phyloP scores from a whole-genome alignment of 257 asterid genomes.

The Fraxinus excelsior region DNA sequence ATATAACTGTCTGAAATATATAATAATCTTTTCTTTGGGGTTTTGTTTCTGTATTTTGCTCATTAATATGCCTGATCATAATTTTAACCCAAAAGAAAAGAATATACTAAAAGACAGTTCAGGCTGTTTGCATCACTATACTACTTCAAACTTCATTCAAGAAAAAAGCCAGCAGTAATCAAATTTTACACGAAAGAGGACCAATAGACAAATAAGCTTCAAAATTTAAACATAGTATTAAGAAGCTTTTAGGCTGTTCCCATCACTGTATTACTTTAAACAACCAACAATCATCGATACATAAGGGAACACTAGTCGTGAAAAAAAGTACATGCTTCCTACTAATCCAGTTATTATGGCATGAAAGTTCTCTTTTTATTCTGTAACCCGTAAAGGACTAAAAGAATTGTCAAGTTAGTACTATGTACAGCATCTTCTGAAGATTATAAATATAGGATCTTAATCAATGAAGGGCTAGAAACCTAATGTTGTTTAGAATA shows the following conservation, averaged over 20 bases:
- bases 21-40: neutral
- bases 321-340: neutral
- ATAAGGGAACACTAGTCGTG: neutral
- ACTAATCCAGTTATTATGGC: neutral
- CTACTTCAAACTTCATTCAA: neutral
- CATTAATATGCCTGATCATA: neutral
- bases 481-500: neutral
- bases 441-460: slow-evolving; percentile 4
- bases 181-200: neutral
- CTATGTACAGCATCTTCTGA: slow-evolving; percentile 7
- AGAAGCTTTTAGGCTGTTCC: neutral
- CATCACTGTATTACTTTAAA: neutral
- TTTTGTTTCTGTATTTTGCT: neutral
- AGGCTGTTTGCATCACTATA: neutral
- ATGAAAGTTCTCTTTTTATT: neutral
- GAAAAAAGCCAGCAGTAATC: neutral
- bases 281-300: neutral
- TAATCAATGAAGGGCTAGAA: slow-evolving; percentile 14
- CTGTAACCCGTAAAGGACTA: neutral
- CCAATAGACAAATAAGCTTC: neutral
- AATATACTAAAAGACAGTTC: neutral
- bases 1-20: neutral
- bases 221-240: neutral
- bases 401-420: neutral
- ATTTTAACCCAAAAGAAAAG: neutral